Base-by-base conservation (phyloP, 305 asterid species). In the Euphrasia arctica region DNA sequence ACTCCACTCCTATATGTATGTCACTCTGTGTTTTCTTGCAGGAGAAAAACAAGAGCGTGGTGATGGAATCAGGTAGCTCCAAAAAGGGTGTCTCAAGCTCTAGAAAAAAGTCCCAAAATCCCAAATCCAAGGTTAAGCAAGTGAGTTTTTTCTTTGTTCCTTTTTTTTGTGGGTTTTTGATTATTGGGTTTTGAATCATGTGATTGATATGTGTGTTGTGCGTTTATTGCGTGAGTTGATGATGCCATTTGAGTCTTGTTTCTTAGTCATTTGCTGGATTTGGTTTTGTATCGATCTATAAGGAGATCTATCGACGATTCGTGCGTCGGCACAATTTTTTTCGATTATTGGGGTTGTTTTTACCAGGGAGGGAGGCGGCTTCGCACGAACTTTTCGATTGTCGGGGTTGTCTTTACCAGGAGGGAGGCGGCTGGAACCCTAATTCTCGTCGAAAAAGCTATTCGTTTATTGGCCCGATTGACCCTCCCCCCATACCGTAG, bases 91-190 rank as follows among this genome's bases (percentile, higher is more conserved):
- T 18, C 51, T 63, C 78, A 10, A 72, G 47, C 54, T 63, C 78
- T 9, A 73, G 50, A 58, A 83, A 76, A 58, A 83, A 76, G 66
- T 68, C 82, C 41, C 80, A 77, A 59, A 72, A 42, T 36, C 47
- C 60, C 64, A 80, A 84, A 84, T 83, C 92, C n/a, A 67, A 80
- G 68, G 70, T 72, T 47, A 79, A 79, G 51, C 69, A 76, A 45
- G 92, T 85, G 65, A 79, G 78, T 48, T 25, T 51, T 54, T 11
- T 52, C 31, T 47, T 50, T 41, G 9, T 4, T 2, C 7, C 4
- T n/a, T 63, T 54, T 2, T 48, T 10, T 71, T 10, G 6, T 55
- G 42, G 36, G 2, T 60, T 71, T 2, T 51, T 55, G 58, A 50
- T 68, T 64, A 42, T 27, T 27, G 63, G 72, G 31, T 22, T 62